A percentile compares a stretch with the other conserved stretches of the same genome.
Evolutionary conservation across 352 stramenopile genomes (phyloP).

Genomic region (Globisporangium mamillatum): DNA sequence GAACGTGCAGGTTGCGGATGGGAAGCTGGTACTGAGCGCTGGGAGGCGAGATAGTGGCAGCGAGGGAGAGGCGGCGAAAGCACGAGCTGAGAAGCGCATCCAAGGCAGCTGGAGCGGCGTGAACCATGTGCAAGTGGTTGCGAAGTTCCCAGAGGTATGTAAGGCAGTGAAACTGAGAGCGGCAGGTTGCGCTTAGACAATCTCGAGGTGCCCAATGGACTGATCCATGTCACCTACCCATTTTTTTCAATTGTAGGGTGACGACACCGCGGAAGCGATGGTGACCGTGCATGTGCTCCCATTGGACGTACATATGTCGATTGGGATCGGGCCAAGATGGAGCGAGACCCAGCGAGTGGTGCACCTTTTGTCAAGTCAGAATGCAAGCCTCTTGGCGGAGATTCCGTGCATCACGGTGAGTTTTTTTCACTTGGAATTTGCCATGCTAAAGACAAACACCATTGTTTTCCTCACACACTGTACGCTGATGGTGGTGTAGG

Average conservation of each 20-base stretch:
- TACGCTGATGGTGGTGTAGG: conserved; percentile 16
- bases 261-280: conserved; percentile 18
- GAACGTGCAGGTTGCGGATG: conserved; percentile 17
- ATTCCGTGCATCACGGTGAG: conserved; percentile 39
- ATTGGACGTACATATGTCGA: conserved; percentile 24
- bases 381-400: conserved; percentile 30
- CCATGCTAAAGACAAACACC: neutral
- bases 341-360: conserved; percentile 17
- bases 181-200: neutral
- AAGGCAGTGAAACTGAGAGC: neutral
- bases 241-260: neutral
- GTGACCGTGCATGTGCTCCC: conserved; percentile 27
- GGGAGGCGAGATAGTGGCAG: neutral
- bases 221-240: neutral
- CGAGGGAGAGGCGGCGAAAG: conserved; percentile 6
- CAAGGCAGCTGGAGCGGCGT: conserved; percentile 8
- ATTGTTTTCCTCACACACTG: neutral
- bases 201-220: neutral
- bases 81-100: conserved; percentile 6
- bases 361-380: conserved; percentile 31
- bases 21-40: conserved; percentile 9
- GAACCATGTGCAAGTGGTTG: conserved; percentile 10
- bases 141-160: conserved; percentile 13
- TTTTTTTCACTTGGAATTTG: neutral
- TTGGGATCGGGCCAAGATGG: conserved; percentile 18